Conservation (phyloP, 805 yeast species). For the Myxozyma monticola region DNA sequence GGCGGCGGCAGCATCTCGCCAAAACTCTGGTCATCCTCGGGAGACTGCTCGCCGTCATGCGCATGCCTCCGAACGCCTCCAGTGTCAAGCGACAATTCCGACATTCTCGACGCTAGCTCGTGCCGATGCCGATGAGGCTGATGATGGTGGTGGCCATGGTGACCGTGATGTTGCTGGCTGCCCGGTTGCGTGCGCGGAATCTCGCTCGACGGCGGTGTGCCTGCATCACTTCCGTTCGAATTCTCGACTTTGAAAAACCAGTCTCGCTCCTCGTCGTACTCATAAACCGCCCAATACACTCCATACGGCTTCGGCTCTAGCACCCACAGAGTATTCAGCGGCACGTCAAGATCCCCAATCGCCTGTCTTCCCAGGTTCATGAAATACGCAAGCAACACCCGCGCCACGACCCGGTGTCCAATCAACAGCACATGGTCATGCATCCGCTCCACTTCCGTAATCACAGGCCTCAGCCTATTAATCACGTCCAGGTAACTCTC, state of each 20-base stretch:
- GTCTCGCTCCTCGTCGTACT: slow-evolving; percentile 74
- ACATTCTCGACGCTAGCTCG: neutral
- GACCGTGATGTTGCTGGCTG: neutral
- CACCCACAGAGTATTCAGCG: slow-evolving; percentile 85
- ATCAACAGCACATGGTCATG: slow-evolving; percentile 80
- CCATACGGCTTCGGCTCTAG: slow-evolving; percentile 95
- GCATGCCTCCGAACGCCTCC: neutral
- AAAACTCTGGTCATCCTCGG: neutral
- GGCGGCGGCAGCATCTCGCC: neutral
- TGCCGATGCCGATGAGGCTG: slow-evolving; percentile 7
- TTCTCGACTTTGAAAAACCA: slow-evolving; percentile 69
- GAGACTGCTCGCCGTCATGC: neutral
- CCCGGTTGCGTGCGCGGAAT: neutral
- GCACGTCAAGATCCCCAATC: slow-evolving; percentile 88
- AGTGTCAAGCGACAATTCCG: neutral
- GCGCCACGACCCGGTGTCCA: slow-evolving; percentile 87
- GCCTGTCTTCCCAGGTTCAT: slow-evolving; percentile 74
- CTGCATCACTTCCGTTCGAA: neutral
- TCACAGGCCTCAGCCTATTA: slow-evolving; percentile 82
- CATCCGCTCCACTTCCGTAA: slow-evolving; percentile 89
- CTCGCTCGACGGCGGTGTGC: neutral
- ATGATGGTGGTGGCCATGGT: neutral
- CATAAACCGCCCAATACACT: slow-evolving; percentile 87
- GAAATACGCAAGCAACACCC: slow-evolving; percentile 85
- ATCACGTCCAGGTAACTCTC: slow-evolving; percentile 94